These are phyloP conservation scores for Boletus edulis DNA, from an alignment of 768 basidiomycete species.

Conservation along the genomic window DNA sequence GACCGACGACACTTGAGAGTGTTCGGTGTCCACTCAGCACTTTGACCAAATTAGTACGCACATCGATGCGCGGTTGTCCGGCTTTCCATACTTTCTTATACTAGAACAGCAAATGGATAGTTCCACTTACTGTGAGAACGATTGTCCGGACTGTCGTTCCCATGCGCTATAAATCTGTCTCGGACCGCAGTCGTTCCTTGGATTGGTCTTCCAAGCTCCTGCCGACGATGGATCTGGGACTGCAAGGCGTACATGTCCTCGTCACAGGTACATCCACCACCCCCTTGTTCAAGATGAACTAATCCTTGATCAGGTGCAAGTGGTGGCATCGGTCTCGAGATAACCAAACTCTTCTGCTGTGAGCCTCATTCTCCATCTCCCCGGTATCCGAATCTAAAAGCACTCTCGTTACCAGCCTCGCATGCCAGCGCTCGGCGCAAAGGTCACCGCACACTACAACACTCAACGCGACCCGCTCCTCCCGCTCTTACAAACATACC, in stretches of 20 bases:
- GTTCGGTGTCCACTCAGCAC: no score
- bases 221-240: slow-evolving; percentile 50
- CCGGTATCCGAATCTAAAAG: no score
- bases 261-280: slow-evolving; percentile 49
- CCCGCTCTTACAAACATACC: slow-evolving; percentile 38
- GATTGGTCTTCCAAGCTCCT: no score
- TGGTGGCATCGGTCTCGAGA: slow-evolving; percentile 72
- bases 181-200: no score
- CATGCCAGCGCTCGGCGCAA: slow-evolving; percentile 60
- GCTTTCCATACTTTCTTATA: no score
- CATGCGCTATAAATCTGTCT: no score
- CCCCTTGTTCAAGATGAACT: background rate
- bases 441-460: slow-evolving; percentile 72
- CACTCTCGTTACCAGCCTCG: background rate
- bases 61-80: no score
- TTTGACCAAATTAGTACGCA: no score
- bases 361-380: slow-evolving; percentile 13
- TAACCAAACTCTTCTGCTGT: slow-evolving; percentile 56
- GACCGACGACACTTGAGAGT: no score
- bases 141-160: no score
- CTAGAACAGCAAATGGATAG: no score
- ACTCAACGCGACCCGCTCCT: slow-evolving; percentile 45
- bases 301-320: slow-evolving; percentile 52
- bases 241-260: slow-evolving; percentile 62
- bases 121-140: no score